A percentile compares a stretch with the other conserved stretches of the same genome.
Conservation (phyloP, 129 eudicot species). For the Ambrosia trifida region DNA sequence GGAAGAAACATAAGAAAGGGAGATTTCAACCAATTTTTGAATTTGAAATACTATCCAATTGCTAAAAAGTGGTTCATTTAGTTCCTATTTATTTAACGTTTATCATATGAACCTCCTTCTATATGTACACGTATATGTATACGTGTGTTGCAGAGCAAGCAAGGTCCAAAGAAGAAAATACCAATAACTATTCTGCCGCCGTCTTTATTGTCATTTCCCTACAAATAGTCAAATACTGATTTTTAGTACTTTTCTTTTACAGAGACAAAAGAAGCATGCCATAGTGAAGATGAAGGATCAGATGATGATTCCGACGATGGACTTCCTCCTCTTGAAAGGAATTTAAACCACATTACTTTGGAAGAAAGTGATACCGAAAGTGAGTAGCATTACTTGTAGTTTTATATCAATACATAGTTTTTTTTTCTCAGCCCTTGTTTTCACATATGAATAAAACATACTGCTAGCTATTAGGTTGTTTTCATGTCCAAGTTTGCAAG, state of each 20-base stretch:
- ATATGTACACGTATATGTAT: neutral
- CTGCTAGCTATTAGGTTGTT: constrained; percentile 25
- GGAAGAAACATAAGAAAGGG: neutral
- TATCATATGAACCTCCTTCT: neutral
- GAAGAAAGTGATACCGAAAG: constrained; percentile 74
- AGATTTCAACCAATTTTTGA: neutral
- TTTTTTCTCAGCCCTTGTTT: constrained; percentile 7
- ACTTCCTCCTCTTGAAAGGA: constrained; percentile 92
- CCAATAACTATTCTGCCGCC: no score
- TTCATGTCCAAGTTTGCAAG: constrained; percentile 10
- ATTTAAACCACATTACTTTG: constrained; percentile 69
- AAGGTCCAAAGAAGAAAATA: no score
- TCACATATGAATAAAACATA: constrained; percentile 20
- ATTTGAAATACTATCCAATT: neutral
- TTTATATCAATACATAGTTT: constrained; percentile 22
- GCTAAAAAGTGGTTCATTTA: constrained; percentile 1
- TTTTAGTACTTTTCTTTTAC: constrained; percentile 22
- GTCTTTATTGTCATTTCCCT: neutral
- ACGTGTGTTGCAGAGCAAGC: neutral
- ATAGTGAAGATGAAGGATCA: constrained; percentile 49
- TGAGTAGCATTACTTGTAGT: constrained; percentile 38
- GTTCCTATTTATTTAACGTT: neutral
- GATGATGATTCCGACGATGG: constrained; percentile 91
- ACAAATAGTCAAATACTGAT: neutral
- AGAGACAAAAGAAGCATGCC: constrained; percentile 35